These are phyloP conservation scores for Monilinia aucupariae DNA, from an alignment of 2,329 filamentous ascomycete species.

Conservation along the genomic window DNA sequence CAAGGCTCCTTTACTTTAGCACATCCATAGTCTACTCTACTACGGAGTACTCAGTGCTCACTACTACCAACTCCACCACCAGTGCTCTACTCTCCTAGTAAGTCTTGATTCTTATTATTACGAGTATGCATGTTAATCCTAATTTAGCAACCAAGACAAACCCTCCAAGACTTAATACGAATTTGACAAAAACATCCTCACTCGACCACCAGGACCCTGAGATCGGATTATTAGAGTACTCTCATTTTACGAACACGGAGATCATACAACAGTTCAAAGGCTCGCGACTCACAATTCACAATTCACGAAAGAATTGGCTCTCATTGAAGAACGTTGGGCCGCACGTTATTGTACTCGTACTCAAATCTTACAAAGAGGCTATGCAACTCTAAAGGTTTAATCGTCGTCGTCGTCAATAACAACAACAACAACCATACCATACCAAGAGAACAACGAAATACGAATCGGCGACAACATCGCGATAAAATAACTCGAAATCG, in stretches of 20 bases:
- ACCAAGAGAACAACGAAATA: too few relatives aligned
- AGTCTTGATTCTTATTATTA: not conserved
- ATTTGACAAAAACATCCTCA: not conserved
- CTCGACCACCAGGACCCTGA: not conserved
- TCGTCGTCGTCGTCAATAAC: too few relatives aligned
- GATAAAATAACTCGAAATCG: slow-evolving; percentile 11
- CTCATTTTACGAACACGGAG: not conserved
- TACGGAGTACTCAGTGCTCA: not conserved
- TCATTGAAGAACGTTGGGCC: slow-evolving; percentile 1
- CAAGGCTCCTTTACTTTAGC: too few relatives aligned
- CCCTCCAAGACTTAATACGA: slow-evolving; percentile 14
- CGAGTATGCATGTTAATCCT: slow-evolving; percentile 15
- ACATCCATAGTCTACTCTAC: too few relatives aligned
- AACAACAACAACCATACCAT: too few relatives aligned
- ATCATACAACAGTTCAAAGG: not conserved
- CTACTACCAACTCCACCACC: too few relatives aligned
- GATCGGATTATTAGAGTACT: not conserved
- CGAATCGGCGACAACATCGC: not conserved
- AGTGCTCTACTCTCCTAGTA: too few relatives aligned
- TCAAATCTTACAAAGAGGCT: slow-evolving; percentile 21
- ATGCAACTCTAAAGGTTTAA: slow-evolving; percentile 13
- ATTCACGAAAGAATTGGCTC: slow-evolving; percentile 2
- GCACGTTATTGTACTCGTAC: too few relatives aligned
- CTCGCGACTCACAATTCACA: too few relatives aligned
- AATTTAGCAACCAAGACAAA: slow-evolving; percentile 15